Conservation (phyloP, 768 basidiomycete species). For the Mycena galericulata region DNA sequence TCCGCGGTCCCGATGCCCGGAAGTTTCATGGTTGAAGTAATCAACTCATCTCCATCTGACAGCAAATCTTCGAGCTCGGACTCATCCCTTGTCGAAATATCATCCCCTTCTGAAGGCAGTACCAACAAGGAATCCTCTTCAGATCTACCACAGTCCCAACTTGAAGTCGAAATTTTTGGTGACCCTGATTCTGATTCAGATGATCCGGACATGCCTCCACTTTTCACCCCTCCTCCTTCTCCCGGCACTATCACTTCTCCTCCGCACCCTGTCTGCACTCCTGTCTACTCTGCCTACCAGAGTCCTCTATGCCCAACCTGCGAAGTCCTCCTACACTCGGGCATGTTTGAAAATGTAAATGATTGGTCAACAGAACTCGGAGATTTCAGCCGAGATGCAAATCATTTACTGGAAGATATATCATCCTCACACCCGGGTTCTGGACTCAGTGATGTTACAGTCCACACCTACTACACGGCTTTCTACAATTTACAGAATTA, state of each 20-base stretch:
- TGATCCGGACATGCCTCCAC: not conserved
- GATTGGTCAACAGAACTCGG: not conserved
- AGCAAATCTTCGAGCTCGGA: too few species aligned
- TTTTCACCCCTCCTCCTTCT: not conserved
- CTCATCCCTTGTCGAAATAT: not conserved
- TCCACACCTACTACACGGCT: not conserved
- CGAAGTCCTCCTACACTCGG: not conserved
- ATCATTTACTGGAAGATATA: not conserved
- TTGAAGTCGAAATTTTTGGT: constrained; percentile 1
- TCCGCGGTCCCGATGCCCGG: not conserved
- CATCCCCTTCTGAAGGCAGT: not conserved
- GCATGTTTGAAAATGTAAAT: not conserved
- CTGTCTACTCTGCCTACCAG: not conserved
- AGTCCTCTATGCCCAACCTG: constrained; percentile 4
- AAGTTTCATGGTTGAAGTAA: not conserved
- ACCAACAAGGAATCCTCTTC: not conserved
- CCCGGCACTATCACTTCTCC: not conserved
- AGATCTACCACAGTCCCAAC: not conserved
- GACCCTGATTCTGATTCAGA: not conserved
- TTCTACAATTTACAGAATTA: not conserved
- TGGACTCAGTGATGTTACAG: not conserved
- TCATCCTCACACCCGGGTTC: not conserved
- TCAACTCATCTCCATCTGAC: not conserved
- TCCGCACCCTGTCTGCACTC: not conserved
- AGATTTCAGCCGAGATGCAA: constrained; percentile 1